Evolutionary conservation across 192 early-diverging fungal species (phyloP), one percentile per base, ranked within the genome.

Genomic region (Anaeromyces robustus): DNA sequence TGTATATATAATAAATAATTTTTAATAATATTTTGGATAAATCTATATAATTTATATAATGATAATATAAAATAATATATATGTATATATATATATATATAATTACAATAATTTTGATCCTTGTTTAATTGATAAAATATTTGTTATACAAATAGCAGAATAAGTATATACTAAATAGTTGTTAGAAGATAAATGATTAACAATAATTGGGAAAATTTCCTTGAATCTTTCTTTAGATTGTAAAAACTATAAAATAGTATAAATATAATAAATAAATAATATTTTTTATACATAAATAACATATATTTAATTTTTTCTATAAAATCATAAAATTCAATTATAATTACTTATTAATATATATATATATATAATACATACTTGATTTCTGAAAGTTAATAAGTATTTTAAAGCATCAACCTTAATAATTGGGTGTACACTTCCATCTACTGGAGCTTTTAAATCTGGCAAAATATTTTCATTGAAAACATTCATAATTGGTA

Each of bases 361-460:
- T 19, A 80, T 77, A 77, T 4, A 9, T 31, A 79, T 59, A 29
- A 84, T 30, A 30, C 78, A 41, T 78, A 90, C 92, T 83, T 99
- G 98, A 81, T 90, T 94, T 84, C 97, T 91, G 90, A 99, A 99
- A 34, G 94, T 93, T 85, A 93, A 90, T 17, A 99, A 83, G 82
- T 96, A 98, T 87, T 96, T 97, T 86, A 98, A 93, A 29, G 95
- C 95, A 83, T 96, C 96, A 37, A 93, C 96, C 83, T 95, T 97
- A 81, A 99, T 91, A 77, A 99, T 94, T 26, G 94, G 94, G 80
- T 94, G 92, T 29, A 89, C 85, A 18, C 86, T 85, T 22, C 90
- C 93, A 30, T 90, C 85, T 26, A 94, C 88, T 18, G 90, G 85
- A 19, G 89, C 86, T 77, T 93, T 92, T 80, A 99, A 86, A 82